phyloP scores from a whole-genome alignment of 1,139 yeast species.

The Yamadazyma membranifaciens region DNA sequence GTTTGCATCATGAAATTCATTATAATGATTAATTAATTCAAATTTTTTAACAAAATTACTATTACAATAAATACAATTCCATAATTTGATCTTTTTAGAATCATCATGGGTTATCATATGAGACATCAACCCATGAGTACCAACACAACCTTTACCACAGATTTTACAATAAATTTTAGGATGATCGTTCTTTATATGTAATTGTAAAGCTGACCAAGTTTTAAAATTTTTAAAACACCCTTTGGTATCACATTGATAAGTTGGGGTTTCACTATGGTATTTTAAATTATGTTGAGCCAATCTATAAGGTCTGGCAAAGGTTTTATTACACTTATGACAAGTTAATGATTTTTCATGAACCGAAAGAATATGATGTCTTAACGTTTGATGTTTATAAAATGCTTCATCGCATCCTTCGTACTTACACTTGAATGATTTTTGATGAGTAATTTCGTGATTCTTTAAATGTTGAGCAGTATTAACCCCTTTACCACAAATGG shows the following conservation, averaged over 20 bases:
- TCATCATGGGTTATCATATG: constrained; percentile 63
- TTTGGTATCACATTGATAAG: constrained; percentile 60
- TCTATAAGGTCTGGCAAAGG: constrained; percentile 59
- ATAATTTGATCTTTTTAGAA: constrained; percentile 47
- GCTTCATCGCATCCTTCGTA: constrained; percentile 61
- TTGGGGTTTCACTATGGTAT: constrained; percentile 55
- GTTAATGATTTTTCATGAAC: constrained; percentile 56
- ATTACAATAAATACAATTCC: constrained; percentile 60
- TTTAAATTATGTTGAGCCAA: constrained; percentile 60
- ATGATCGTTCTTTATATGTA: constrained; percentile 71
- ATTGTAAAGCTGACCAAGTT: constrained; percentile 75
- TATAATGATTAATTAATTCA: constrained; percentile 43
- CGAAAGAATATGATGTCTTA: constrained; percentile 67
- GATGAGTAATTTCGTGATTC: constrained; percentile 79
- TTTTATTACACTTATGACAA: constrained; percentile 59
- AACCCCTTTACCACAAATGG: constrained; percentile 79
- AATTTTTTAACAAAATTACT: constrained; percentile 35
- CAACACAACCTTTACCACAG: constrained; percentile 77
- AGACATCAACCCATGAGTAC: constrained; percentile 63
- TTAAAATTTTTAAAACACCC: constrained; percentile 62
- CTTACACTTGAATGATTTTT: constrained; percentile 64
- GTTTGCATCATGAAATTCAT: constrained; percentile 40
- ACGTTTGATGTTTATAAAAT: constrained; percentile 76
- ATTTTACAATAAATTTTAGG: constrained; percentile 64
- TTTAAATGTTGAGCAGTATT: constrained; percentile 78